Evolutionary conservation across 495 filamentous ascomycete species (phyloP), one percentile per base, ranked within the genome.

Genomic region (Rhypophila decipiens): DNA sequence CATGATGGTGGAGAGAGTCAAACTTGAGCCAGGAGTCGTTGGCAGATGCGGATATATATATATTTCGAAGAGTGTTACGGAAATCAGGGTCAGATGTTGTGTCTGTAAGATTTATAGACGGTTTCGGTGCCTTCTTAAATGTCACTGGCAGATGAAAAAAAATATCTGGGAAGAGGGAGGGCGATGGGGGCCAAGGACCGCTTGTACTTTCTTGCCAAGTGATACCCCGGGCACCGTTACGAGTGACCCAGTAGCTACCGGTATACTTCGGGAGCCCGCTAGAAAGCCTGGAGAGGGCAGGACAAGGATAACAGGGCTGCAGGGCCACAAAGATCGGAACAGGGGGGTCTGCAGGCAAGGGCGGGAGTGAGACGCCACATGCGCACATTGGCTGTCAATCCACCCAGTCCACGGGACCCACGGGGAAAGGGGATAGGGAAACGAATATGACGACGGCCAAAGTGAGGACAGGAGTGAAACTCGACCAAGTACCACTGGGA

Each of bases 211-310:
- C n/a, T n/a, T n/a, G n/a, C n/a, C n/a, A n/a, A n/a, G n/a, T n/a
- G n/a, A n/a, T n/a, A n/a, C n/a, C n/a, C n/a, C n/a, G n/a, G n/a
- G n/a, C n/a, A n/a, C n/a, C n/a, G n/a, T n/a, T n/a, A n/a, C n/a
- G n/a, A n/a, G n/a, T n/a, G n/a, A n/a, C n/a, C n/a, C n/a, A n/a
- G 33, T 18, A 19, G 20, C 20, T 8, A 23, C 21, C 17, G 50
- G 46, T 50, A 44, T 46, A 40, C 42, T 44, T 43, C 19, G 50
- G 44, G 58, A 59, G 59, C 59, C 61, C 51, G 51, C 50, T 23
- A 45, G 47, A 35, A 49, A 44, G 61, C 61, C 61, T 62, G 40
- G 52, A 33, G 39, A 39, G 20, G 19, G 38, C 36, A 39, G 36
- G 36, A 31, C 19, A 31, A 31, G 33, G 15, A 27, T 10, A 23